Evolutionary conservation across 768 basidiomycete species (phyloP).

Genomic region (Russula brevipes): DNA sequence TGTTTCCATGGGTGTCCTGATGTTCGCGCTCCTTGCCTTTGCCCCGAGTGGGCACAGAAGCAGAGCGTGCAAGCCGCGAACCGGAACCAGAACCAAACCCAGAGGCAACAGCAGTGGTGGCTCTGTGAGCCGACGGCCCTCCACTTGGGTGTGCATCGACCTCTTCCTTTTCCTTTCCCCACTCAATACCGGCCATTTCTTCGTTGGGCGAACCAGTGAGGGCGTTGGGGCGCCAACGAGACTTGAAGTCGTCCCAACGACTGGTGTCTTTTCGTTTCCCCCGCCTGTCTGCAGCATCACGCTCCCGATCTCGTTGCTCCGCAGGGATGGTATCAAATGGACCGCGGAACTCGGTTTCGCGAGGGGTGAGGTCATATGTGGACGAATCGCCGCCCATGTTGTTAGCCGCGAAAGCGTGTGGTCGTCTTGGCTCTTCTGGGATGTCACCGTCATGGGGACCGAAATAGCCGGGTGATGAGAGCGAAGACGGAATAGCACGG

Average conservation of each 20-base stretch:
- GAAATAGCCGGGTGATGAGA: constrained; percentile 5
- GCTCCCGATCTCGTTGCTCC: constrained; percentile 37
- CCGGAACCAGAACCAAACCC: constrained; percentile 11
- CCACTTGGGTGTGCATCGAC: neutral
- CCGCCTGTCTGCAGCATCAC: constrained; percentile 45
- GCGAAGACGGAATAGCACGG: neutral
- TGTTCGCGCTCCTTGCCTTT: constrained; percentile 13
- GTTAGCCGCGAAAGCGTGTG: constrained; percentile 16
- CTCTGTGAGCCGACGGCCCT: neutral
- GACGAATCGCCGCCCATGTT: constrained; percentile 35
- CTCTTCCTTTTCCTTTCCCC: constrained; percentile 27
- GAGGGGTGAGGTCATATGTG: constrained; percentile 32
- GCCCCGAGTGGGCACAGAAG: constrained; percentile 7
- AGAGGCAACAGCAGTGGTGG: constrained; percentile 1
- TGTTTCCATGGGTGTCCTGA: constrained; percentile 24
- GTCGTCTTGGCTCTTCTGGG: constrained; percentile 32
- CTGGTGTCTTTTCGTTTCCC: constrained; percentile 46
- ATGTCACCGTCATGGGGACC: constrained; percentile 29
- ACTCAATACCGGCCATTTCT: constrained; percentile 38
- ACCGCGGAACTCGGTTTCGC: constrained; percentile 53
- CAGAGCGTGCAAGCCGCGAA: neutral
- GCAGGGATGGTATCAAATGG: constrained; percentile 47
- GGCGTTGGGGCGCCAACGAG: constrained; percentile 51
- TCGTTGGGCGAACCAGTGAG: constrained; percentile 40
- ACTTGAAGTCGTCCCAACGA: constrained; percentile 42